A percentile compares a stretch with the other conserved stretches of the same genome.
Conservation (phyloP, 2,329 filamentous ascomycete species). For the Fusarium sulawesiense region DNA sequence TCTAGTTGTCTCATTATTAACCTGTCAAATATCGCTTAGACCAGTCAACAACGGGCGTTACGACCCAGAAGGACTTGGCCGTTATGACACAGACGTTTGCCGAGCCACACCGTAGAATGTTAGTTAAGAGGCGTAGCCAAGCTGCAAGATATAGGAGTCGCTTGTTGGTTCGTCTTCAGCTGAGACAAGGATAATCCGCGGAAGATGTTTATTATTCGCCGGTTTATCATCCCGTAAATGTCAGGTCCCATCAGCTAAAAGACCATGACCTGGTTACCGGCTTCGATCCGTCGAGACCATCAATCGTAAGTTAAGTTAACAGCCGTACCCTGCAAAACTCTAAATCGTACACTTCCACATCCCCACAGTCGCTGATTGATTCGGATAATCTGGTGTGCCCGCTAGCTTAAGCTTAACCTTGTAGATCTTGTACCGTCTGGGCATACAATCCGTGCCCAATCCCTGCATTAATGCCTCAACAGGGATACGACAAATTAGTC, state of each 20-base stretch:
- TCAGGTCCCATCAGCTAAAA: background rate
- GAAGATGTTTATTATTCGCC: background rate
- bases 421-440: slow-evolving; percentile 18
- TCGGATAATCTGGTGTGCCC: background rate
- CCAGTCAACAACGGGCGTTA: background rate
- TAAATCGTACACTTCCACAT: background rate
- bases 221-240: background rate
- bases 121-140: background rate
- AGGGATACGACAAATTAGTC: background rate
- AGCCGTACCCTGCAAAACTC: slow-evolving; percentile 1
- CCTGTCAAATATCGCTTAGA: background rate
- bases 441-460: slow-evolving; percentile 6
- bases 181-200: background rate
- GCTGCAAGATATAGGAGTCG: background rate
- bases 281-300: background rate
- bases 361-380: slow-evolving; percentile 13
- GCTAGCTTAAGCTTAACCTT: slow-evolving; percentile 13
- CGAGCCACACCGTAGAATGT: background rate
- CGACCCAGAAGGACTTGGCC: background rate
- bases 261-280: background rate
- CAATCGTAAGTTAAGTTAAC: slow-evolving; percentile 26
- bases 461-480: slow-evolving; percentile 23
- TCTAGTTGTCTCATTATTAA: background rate
- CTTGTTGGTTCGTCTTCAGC: background rate
- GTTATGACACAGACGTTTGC: background rate